Percentiles rank a stretch among this genome's conserved stretches.
Conservation (phyloP, 2,329 filamentous ascomycete species). For the Celoporthe dispersa region DNA sequence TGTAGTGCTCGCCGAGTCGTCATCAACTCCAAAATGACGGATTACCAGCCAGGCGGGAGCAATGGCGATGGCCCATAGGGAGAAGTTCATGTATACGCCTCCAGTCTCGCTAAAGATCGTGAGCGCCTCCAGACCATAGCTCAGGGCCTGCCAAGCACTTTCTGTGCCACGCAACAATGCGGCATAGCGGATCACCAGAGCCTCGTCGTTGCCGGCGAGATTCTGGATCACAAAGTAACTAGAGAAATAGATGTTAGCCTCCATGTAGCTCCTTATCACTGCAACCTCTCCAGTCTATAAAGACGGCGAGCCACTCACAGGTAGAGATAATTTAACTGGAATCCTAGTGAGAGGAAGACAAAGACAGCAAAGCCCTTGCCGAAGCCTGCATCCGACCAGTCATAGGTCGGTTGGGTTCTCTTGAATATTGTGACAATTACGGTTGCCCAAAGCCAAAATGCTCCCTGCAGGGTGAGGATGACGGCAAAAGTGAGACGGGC, state of each 20-base stretch:
- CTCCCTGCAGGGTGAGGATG: slow-evolving; percentile 64
- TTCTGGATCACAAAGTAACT: slow-evolving; percentile 74
- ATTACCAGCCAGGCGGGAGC: slow-evolving; percentile 68
- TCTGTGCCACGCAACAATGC: slow-evolving; percentile 72
- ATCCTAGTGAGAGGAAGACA: slow-evolving; percentile 67
- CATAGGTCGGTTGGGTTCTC: slow-evolving; percentile 61
- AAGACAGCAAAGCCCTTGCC: slow-evolving; percentile 70
- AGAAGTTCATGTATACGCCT: slow-evolving; percentile 72
- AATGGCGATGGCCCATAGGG: slow-evolving; percentile 67
- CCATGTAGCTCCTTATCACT: background rate
- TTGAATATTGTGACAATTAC: slow-evolving; percentile 66
- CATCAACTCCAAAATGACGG: slow-evolving; percentile 10
- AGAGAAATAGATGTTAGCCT: background rate
- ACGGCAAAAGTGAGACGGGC: slow-evolving; percentile 58
- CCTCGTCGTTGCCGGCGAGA: slow-evolving; percentile 58
- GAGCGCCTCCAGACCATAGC: slow-evolving; percentile 69
- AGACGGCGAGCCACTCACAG: slow-evolving; percentile 49
- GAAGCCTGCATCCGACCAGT: slow-evolving; percentile 69
- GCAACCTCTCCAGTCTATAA: background rate
- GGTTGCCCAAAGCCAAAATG: slow-evolving; percentile 75
- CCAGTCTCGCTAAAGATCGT: slow-evolving; percentile 67
- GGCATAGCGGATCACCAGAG: slow-evolving; percentile 70
- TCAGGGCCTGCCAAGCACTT: slow-evolving; percentile 73
- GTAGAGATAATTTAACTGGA: slow-evolving; percentile 76
- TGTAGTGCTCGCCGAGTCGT: slow-evolving; percentile 32